Percentiles rank a stretch among this genome's conserved stretches.
Conservation (phyloP, 495 filamentous ascomycete species). For the Aspergillus nidulans region DNA sequence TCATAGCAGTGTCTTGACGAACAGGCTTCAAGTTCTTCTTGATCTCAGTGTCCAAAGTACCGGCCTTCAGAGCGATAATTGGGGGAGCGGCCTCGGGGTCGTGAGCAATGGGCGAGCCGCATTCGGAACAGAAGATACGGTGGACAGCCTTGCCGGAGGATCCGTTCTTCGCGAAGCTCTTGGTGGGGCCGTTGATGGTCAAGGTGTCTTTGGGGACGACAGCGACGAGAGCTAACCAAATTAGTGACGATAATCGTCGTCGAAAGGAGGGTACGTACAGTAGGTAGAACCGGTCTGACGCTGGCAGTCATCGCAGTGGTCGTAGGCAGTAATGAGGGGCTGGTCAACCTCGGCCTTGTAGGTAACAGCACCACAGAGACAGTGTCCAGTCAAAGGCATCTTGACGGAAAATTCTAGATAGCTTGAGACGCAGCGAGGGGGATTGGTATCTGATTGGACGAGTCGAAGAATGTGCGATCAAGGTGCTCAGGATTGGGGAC, state of each 20-base stretch:
- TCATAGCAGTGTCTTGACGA: constrained; percentile 1
- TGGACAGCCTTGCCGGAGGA: constrained; percentile 55
- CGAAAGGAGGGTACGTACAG: constrained; percentile 36
- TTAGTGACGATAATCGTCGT: not conserved
- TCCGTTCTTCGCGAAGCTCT: constrained; percentile 54
- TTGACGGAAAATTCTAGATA: constrained; percentile 26
- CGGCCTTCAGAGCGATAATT: constrained; percentile 67
- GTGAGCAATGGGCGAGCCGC: constrained; percentile 65
- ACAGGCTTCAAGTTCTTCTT: constrained; percentile 67
- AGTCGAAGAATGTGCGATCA: constrained; percentile 19
- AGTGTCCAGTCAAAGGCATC: constrained; percentile 66
- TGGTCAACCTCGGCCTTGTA: constrained; percentile 54
- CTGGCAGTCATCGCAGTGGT: constrained; percentile 71
- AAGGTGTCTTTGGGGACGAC: constrained; percentile 61
- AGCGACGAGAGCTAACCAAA: constrained; percentile 52
- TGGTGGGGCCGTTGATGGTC: constrained; percentile 56
- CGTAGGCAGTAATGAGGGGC: constrained; percentile 56
- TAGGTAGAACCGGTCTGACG: constrained; percentile 65
- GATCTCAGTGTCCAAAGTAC: constrained; percentile 55
- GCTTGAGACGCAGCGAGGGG: too few species aligned
- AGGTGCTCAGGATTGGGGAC: constrained; percentile 34
- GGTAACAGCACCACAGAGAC: constrained; percentile 65
- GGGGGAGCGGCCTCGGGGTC: constrained; percentile 62
- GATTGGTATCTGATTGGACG: not conserved
- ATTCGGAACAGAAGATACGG: constrained; percentile 65